Evolutionary conservation across 2,329 filamentous ascomycete species (phyloP), one percentile per base, ranked within the genome.

Genomic region (Fusarium marasasianum): DNA sequence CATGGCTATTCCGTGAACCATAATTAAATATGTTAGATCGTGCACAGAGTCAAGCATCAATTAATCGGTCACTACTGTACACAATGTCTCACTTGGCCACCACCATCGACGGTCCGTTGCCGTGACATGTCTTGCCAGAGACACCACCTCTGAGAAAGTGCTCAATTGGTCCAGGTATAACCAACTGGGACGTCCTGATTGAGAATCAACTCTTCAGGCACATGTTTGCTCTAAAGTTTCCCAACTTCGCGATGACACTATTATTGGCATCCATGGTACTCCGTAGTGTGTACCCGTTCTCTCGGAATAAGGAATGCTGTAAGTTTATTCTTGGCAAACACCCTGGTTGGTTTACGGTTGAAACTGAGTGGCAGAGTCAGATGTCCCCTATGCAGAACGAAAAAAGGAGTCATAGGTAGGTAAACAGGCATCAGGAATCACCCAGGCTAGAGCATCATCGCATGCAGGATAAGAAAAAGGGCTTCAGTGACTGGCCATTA

Each of bases 201-300:
- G 20, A 60, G 61, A 65, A 63, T 56, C 41, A 58, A 71, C 72
- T 77, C 76, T 76, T 77, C 60, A 77, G 75, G 69, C 72, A 63
- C 41, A 63, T 50, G 53, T 69, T 61, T 48, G 43, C 24, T 54
- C 63, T 47, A 53, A 50, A 62, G 45, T 62, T 60, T 31, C 45
- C 24, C n/a, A 56, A 40, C 31, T 57, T 37, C 43, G 44, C 33
- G 17, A 57, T 40, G 33, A 38, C 31, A 24, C 41, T 45, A 35
- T 66, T 58, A 56, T 65, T 44, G 44, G 50, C 43, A 48, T 48
- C 26, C 45, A 56, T 53, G 37, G 43, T 35, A 35, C 33, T 35
- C 33, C 33, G 33, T 61, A 20, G 15, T 48, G 22, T 29, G 35
- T 53, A 24, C 38, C 37, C 31, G 44, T 64, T 70, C 57, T 62